Percentiles rank a stretch among this genome's conserved stretches.
phyloP scores from a whole-genome alignment of 306 rosid species.

The Oxytropis ochrocephala region DNA sequence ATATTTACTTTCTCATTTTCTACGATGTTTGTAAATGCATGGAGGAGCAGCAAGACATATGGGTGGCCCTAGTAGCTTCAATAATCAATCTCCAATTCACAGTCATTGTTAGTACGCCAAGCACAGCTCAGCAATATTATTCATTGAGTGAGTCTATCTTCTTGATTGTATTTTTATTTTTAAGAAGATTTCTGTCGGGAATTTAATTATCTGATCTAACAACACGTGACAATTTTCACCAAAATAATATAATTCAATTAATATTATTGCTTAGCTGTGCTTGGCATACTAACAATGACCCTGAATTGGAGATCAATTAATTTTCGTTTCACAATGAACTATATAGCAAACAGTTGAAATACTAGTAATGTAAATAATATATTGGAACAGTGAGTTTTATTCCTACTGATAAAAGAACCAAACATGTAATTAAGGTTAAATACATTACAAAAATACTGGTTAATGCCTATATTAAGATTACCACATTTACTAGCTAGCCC shows the following conservation, averaged over 20 bases:
- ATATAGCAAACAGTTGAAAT: too few relatives aligned
- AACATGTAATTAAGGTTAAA: too few relatives aligned
- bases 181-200: background rate
- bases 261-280: too few relatives aligned
- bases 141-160: background rate
- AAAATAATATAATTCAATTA: background rate
- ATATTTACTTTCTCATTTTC: background rate
- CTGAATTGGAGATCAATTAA: too few relatives aligned
- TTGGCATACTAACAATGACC: too few relatives aligned
- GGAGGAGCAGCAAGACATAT: background rate
- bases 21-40: background rate
- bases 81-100: background rate
- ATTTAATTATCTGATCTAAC: background rate
- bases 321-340: too few relatives aligned
- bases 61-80: constrained; percentile 13
- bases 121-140: background rate
- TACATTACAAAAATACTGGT: too few relatives aligned
- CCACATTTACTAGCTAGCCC: background rate
- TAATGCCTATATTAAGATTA: background rate
- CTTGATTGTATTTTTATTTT: background rate
- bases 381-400: too few relatives aligned
- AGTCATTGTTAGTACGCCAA: background rate
- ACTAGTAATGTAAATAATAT: too few relatives aligned
- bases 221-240: background rate
- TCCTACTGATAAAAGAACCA: too few relatives aligned